Evolutionary conservation across 768 basidiomycete species (phyloP).

Genomic region (Tricholoma saponaceum): DNA sequence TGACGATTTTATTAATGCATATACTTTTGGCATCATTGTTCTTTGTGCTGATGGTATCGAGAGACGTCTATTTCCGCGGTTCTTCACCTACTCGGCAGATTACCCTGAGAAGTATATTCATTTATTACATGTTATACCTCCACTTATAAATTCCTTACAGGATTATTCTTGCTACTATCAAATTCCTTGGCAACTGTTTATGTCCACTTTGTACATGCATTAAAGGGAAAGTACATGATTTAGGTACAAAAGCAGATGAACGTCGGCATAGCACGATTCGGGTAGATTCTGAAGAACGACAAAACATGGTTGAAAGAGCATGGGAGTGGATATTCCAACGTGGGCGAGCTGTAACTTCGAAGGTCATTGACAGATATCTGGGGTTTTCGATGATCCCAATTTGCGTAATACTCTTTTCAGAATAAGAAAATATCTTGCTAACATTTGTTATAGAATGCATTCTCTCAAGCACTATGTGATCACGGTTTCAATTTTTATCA

Average conservation of each 20-base stretch:
- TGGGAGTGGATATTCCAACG: background rate
- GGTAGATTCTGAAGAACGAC: conserved; percentile 5
- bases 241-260: conserved; percentile 22
- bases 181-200: background rate
- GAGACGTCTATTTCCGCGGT: conserved; percentile 24
- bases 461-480: background rate
- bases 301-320: background rate
- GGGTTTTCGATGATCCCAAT: background rate
- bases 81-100: conserved; percentile 32
- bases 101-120: conserved; percentile 21
- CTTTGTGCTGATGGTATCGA: conserved; percentile 23
- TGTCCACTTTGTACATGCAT: background rate
- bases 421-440: background rate
- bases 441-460: conserved; percentile 3
- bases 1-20: no score
- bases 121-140: background rate
- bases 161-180: background rate
- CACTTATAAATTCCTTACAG: background rate
- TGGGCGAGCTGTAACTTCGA: background rate
- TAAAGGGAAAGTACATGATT: conserved; percentile 12
- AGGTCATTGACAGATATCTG: background rate
- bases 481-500: conserved; percentile 16
- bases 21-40: conserved; percentile 24
- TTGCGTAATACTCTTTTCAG: background rate
- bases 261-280: conserved; percentile 8